phyloP scores from a whole-genome alignment of 2,329 filamentous ascomycete genomes.

The Diaporthe velutina region DNA sequence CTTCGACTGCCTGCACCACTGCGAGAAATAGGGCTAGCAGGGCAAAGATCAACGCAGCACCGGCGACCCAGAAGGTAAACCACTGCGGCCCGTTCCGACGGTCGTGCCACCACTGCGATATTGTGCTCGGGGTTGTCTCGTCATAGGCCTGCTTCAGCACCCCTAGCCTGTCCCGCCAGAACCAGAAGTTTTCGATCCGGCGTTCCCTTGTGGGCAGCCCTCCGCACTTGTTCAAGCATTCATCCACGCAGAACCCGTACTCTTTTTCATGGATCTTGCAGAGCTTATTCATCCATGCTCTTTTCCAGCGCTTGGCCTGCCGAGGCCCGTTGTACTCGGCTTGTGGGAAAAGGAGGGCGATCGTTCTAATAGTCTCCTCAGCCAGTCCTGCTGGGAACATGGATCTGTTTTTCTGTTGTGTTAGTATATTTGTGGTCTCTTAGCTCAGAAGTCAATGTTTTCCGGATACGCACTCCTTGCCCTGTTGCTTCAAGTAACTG shows the following conservation, averaged over 20 bases:
- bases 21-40: conserved; percentile 52
- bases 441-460: background rate
- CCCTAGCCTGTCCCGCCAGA: conserved; percentile 57
- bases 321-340: conserved; percentile 42
- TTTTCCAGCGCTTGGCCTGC: conserved; percentile 42
- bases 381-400: background rate
- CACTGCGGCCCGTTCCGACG: background rate
- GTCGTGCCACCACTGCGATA: conserved; percentile 50
- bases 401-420: background rate
- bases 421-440: background rate
- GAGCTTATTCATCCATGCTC: background rate
- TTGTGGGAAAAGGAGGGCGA: conserved; percentile 29
- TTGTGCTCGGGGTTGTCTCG: conserved; percentile 49
- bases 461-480: conserved; percentile 32
- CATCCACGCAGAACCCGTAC: conserved; percentile 43
- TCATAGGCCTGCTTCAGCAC: conserved; percentile 57
- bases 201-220: conserved; percentile 49
- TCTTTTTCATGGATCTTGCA: background rate
- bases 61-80: conserved; percentile 1
- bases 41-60: background rate
- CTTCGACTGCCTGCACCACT: conserved; percentile 54
- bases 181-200: conserved; percentile 49
- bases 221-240: conserved; percentile 44
- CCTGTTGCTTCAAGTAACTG: conserved; percentile 50
- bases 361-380: background rate